Evolutionary conservation across 2,329 filamentous ascomycete species (phyloP).

Genomic region (Ceratocystis smalleyi): DNA sequence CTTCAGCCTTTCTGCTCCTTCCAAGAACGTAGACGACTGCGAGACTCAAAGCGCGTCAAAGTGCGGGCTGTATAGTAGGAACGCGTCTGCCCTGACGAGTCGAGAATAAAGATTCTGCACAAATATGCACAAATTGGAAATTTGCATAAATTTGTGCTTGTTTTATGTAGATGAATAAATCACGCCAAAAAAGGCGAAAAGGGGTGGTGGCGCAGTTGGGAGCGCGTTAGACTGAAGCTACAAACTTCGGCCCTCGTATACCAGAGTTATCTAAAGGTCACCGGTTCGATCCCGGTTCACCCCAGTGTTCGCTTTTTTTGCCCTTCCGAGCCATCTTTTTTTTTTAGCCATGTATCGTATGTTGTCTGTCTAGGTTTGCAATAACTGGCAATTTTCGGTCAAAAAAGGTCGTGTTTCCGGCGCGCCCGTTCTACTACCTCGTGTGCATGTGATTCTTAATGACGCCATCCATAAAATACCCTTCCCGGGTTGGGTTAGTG

Average conservation of each 20-base stretch:
- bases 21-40: neutral
- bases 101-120: neutral
- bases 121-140: neutral
- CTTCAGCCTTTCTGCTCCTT: conserved; percentile 13
- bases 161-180: neutral
- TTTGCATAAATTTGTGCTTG: neutral
- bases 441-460: no score
- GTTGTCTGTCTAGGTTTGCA: no score
- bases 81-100: conserved; percentile 6
- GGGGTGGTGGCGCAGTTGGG: conserved; percentile 17
- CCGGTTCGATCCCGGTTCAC: conserved; percentile 17
- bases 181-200: neutral
- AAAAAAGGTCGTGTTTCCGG: neutral
- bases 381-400: no score
- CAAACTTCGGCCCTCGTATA: conserved; percentile 14
- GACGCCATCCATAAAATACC: no score
- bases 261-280: conserved; percentile 17
- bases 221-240: conserved; percentile 17
- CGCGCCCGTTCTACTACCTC: neutral
- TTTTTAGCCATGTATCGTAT: neutral
- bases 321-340: no score
- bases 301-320: conserved; percentile 5
- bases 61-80: neutral
- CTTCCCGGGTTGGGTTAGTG: no score
- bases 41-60: conserved; percentile 7